Evolutionary conservation across 2,329 filamentous ascomycete species (phyloP).

Genomic region (Cordyceps farinosa): DNA sequence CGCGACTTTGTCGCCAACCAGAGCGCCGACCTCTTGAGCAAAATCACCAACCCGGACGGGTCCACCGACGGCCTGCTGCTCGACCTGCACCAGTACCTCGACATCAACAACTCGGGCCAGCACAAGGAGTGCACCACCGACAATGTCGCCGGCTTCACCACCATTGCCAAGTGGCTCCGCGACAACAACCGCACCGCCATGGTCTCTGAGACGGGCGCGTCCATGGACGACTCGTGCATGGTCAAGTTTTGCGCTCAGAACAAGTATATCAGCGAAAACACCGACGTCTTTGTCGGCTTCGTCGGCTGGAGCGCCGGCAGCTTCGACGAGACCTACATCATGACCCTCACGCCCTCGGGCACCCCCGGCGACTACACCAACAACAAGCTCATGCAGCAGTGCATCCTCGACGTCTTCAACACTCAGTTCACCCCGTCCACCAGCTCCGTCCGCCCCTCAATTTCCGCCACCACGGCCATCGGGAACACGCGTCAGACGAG

Average conservation of each 20-base stretch:
- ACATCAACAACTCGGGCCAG: conserved; percentile 54
- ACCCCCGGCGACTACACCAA: conserved; percentile 30
- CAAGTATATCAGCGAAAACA: conserved; percentile 42
- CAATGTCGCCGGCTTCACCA: conserved; percentile 46
- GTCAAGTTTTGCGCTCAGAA: conserved; percentile 45
- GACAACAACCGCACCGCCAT: conserved; percentile 46
- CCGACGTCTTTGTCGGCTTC: conserved; percentile 45
- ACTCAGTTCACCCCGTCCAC: conserved; percentile 18
- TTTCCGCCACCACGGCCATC: neutral
- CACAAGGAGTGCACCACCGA: conserved; percentile 50
- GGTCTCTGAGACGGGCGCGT: conserved; percentile 52
- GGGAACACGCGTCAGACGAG: neutral
- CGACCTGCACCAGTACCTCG: conserved; percentile 60
- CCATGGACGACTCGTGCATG: conserved; percentile 40
- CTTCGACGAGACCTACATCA: conserved; percentile 39
- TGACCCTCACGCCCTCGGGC: conserved; percentile 40
- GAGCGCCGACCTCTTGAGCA: conserved; percentile 48
- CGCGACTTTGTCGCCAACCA: conserved; percentile 46
- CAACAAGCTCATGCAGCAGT: conserved; percentile 41
- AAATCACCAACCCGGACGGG: conserved; percentile 57
- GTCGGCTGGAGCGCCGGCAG: conserved; percentile 46
- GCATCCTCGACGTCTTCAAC: conserved; percentile 37
- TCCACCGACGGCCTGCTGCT: conserved; percentile 53
- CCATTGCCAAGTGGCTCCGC: conserved; percentile 42
- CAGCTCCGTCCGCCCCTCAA: neutral